phyloP scores from a whole-genome alignment of 805 yeast genomes.

The Yamadazyma endophytica region DNA sequence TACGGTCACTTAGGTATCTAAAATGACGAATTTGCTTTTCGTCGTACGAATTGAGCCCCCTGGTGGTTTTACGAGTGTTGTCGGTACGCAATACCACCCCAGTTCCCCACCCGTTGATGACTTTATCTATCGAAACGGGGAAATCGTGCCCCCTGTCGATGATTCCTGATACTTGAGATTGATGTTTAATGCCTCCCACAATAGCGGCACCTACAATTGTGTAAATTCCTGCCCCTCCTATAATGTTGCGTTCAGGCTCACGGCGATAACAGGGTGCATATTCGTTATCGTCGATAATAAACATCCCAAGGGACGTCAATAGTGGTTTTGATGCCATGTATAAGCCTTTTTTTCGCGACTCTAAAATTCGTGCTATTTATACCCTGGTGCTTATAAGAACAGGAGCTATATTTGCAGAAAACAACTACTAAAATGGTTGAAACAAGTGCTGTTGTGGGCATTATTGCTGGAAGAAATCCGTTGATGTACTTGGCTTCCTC shows the following conservation, averaged over 20 bases:
- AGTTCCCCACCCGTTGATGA: slow-evolving; percentile 57
- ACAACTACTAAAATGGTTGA: no score
- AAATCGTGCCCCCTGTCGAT: slow-evolving; percentile 81
- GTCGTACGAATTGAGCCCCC: slow-evolving; percentile 77
- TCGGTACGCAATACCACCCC: slow-evolving; percentile 56
- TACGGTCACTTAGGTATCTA: slow-evolving; percentile 58
- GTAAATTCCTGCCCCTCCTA: slow-evolving; percentile 91
- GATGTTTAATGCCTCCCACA: slow-evolving; percentile 33
- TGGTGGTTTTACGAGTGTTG: slow-evolving; percentile 55
- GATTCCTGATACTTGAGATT: slow-evolving; percentile 54
- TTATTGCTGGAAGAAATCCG: slow-evolving; percentile 71
- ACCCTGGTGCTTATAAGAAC: no score
- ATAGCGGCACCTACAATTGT: slow-evolving; percentile 73
- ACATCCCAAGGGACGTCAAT: slow-evolving; percentile 55
- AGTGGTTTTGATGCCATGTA: no score
- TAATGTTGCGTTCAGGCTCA: slow-evolving; percentile 42
- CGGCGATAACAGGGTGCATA: slow-evolving; percentile 38
- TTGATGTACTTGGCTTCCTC: slow-evolving; percentile 51
- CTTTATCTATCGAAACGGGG: slow-evolving; percentile 43
- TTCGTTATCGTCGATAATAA: slow-evolving; percentile 82
- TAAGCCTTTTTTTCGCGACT: no score
- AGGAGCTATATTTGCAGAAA: no score
- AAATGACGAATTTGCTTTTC: slow-evolving; percentile 54
- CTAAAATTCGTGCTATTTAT: no score
- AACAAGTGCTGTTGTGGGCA: slow-evolving; percentile 53